phyloP scores from a whole-genome alignment of 1,284 basidiomycete genomes.

The Takashimella koratensis region DNA sequence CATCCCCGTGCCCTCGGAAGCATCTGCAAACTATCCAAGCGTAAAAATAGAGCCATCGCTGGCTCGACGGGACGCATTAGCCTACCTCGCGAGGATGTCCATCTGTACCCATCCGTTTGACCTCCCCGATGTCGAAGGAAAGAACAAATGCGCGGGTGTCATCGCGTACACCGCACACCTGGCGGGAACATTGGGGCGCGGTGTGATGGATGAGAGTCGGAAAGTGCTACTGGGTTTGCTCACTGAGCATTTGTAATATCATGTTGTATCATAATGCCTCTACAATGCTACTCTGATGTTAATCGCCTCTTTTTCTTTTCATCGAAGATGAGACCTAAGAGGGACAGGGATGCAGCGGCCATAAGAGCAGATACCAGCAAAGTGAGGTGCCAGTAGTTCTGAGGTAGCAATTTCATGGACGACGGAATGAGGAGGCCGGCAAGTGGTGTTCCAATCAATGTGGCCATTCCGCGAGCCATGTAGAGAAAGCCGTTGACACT shows the following conservation, averaged over 20 bases:
- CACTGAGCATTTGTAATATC: neutral
- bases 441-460: slow-evolving; percentile 29
- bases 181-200: slow-evolving; percentile 16
- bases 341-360: neutral
- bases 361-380: neutral
- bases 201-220: slow-evolving; percentile 21
- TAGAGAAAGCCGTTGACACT: slow-evolving; percentile 33
- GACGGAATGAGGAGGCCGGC: slow-evolving; percentile 18
- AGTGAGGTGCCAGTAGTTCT: slow-evolving; percentile 5
- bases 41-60: slow-evolving; percentile 22
- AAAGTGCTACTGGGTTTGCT: slow-evolving; percentile 16
- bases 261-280: neutral
- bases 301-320: neutral
- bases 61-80: slow-evolving; percentile 18
- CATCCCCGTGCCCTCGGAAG: neutral
- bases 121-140: slow-evolving; percentile 10
- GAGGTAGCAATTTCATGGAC: slow-evolving; percentile 1
- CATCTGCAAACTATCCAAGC: neutral
- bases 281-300: neutral
- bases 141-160: slow-evolving; percentile 21
- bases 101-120: neutral
- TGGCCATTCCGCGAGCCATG: slow-evolving; percentile 27
- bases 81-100: slow-evolving; percentile 13
- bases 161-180: slow-evolving; percentile 28
- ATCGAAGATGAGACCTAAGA: neutral